phyloP scores from a whole-genome alignment of 768 basidiomycete genomes.

The Termitomyces sp. region DNA sequence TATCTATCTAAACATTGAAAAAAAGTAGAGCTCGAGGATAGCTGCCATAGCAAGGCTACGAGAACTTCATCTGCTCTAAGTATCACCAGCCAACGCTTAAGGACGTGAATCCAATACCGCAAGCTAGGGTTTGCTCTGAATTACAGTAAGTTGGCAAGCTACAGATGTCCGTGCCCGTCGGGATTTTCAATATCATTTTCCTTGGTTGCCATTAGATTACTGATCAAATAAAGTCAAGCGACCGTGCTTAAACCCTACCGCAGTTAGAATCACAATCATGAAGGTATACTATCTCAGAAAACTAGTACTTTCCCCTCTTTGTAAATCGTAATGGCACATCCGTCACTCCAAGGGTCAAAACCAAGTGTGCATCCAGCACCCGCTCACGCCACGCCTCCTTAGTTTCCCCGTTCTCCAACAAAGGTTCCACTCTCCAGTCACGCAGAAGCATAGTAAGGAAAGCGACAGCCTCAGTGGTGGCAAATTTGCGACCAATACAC shows the following conservation, averaged over 20 bases:
- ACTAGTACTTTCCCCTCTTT: constrained; percentile 13
- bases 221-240: not conserved
- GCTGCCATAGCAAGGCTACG: not conserved
- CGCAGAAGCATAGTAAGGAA: constrained; percentile 47
- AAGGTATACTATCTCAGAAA: no score
- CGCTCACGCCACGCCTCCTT: constrained; percentile 29
- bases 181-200: not conserved
- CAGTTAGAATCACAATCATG: not conserved
- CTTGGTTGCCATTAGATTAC: no score
- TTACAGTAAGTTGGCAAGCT: not conserved
- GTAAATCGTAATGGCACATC: constrained; percentile 27
- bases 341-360: constrained; percentile 28
- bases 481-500: constrained; percentile 54
- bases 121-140: not conserved
- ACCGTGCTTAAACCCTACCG: no score
- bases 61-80: not conserved
- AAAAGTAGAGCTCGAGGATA: not conserved
- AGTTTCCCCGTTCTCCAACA: constrained; percentile 33
- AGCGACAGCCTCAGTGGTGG: constrained; percentile 43
- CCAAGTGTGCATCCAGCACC: constrained; percentile 30
- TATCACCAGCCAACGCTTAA: not conserved
- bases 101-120: not conserved
- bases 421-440: constrained; percentile 47
- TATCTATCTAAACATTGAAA: no score
- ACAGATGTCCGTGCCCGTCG: no score